Base-by-base conservation (phyloP, 176 grass and related monocot genomes). In the Eremochloa ophiuroides region DNA sequence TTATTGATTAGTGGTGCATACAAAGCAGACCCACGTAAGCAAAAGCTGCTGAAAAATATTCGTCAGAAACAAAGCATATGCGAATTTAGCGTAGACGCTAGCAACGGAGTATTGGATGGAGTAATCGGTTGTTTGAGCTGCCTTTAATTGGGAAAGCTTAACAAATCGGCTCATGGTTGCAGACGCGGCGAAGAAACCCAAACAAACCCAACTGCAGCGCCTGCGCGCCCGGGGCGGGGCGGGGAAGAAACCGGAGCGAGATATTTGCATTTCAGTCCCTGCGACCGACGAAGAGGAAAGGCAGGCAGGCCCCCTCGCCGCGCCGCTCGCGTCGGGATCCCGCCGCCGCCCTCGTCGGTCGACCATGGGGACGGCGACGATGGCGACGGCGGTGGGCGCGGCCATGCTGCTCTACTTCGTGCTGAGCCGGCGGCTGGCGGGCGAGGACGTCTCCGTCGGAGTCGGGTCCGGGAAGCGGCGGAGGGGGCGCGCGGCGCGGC, bases 351-450 rank as follows among this genome's bases (percentile, higher is more conserved):
- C 37, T 27, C 17, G 27, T 4, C 25, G 53, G 33, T 51, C 77
- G 33, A 71, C 78, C 78, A 98, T 98, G 96, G 92, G 85, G 43
- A 98, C 93, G 71, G 93, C 87, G 82, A 88, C 93, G 82, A 85
- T 98, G 88, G 96, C 91, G 26, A 93, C 96, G 90, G 96, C 96
- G 60, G 85, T 94, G 74, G 96, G 90, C 16, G 90, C 90, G 76
- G 96, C 91, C 71, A 87, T 98, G 74, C 59, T 98, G 44, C 82
- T 98, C 15, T 98, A 98, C 72, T 95, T 89, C 79, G 79, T 98
- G 42, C 80, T 98, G 65, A 89, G 75, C 59, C 78, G 96, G 84
- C 72, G 90, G 58, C 56, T 98, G 75, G 64, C 89, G 22, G 47
- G 85, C 3, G 55, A 86, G 23, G 90, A 94, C 22, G 78, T 35